These are phyloP conservation scores for Penicillium egyptiacum DNA, from an alignment of 495 filamentous ascomycete species.

Conservation along the genomic window DNA sequence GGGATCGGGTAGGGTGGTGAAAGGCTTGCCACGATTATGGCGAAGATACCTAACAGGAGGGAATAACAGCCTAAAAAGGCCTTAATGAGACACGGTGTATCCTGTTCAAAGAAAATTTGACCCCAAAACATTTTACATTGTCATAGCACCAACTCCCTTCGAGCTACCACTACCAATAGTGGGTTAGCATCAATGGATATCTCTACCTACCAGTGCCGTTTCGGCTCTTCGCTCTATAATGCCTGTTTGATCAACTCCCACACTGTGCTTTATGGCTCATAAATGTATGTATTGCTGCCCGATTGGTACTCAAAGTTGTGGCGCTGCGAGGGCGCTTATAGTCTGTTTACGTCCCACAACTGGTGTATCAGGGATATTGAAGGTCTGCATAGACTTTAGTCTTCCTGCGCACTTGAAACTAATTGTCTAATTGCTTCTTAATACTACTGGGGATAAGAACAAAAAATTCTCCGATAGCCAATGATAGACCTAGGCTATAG, in stretches of 20 bases:
- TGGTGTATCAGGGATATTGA: conserved; percentile 15
- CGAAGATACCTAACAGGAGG: background rate
- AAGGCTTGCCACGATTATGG: background rate
- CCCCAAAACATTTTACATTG: background rate
- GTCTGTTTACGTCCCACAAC: conserved; percentile 25
- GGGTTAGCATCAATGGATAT: background rate
- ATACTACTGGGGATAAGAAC: background rate
- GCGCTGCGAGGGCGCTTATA: conserved; percentile 25
- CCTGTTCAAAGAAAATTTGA: background rate
- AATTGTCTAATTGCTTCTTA: background rate
- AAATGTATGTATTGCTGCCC: background rate
- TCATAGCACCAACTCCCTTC: background rate
- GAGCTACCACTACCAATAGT: background rate
- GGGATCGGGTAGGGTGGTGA: too few species aligned
- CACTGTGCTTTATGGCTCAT: background rate
- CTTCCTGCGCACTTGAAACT: background rate
- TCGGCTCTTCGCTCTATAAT: background rate
- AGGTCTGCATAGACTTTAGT: background rate
- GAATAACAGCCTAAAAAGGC: background rate
- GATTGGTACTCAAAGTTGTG: conserved; percentile 4
- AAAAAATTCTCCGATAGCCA: conserved; percentile 6
- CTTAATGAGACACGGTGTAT: background rate
- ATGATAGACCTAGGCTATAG: background rate
- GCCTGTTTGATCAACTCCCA: background rate
- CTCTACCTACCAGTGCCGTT: background rate